These are phyloP conservation scores for Fusarium temperatum DNA, from an alignment of 2,329 filamentous ascomycete genomes.

Conservation along the genomic window DNA sequence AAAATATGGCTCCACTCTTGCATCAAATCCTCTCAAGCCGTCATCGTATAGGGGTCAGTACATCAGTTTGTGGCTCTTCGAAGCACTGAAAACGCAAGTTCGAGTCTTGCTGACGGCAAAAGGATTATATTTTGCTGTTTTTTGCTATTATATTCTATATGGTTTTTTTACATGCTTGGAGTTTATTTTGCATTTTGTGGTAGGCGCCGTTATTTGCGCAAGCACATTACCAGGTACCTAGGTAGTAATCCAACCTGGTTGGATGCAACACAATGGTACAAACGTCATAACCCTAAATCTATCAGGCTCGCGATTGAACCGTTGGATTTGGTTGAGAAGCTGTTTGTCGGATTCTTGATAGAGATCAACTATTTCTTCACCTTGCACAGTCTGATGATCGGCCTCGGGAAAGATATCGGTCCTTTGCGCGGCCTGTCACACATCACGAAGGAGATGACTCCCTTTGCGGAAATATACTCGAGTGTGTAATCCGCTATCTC, in stretches of 20 bases:
- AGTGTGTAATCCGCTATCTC: constrained; percentile 22
- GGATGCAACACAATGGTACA: background rate
- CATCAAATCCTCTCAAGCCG: constrained; percentile 8
- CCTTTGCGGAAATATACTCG: constrained; percentile 26
- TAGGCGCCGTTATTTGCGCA: background rate
- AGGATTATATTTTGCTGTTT: constrained; percentile 1
- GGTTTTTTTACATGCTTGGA: accelerated
- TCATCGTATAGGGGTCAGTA: constrained; percentile 39
- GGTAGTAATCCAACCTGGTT: background rate
- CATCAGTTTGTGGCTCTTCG: constrained; percentile 34
- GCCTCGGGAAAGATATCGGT: constrained; percentile 21
- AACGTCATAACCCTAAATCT: no score
- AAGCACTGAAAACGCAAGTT: constrained; percentile 39
- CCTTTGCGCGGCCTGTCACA: constrained; percentile 29
- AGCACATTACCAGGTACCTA: background rate
- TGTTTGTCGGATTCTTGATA: background rate
- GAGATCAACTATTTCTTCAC: background rate
- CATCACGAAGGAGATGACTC: constrained; percentile 23
- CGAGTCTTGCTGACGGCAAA: constrained; percentile 37
- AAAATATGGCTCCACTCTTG: accelerated
- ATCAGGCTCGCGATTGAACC: background rate
- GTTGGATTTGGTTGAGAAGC: no score
- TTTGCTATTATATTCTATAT: accelerated
- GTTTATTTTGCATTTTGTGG: background rate
- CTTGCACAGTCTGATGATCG: background rate